Conservation (phyloP, 2,329 filamentous ascomycete species). For the Knufia fluminis region DNA sequence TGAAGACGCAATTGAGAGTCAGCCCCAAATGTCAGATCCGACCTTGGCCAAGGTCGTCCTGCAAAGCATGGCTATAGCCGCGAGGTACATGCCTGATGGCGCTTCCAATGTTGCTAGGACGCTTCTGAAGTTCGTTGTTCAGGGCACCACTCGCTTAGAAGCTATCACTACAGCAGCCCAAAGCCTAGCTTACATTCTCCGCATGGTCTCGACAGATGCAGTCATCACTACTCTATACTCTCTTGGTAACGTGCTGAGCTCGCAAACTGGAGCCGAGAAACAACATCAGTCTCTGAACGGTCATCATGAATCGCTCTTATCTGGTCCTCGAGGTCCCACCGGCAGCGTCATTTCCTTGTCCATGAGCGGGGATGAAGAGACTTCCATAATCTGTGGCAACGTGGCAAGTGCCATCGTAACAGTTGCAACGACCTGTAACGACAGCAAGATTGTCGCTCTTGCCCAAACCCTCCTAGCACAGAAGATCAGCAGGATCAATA, state of each 20-base stretch:
- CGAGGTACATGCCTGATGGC: slow-evolving; percentile 61
- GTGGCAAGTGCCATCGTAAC: slow-evolving; percentile 92
- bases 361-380: slow-evolving; percentile 67
- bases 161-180: slow-evolving; percentile 71
- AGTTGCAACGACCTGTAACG: slow-evolving; percentile 71
- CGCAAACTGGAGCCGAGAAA: slow-evolving; percentile 48
- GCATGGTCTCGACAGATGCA: slow-evolving; percentile 77
- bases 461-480: slow-evolving; percentile 95
- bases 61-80: slow-evolving; percentile 71
- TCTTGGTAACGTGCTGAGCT: slow-evolving; percentile 87
- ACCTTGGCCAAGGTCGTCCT: slow-evolving; percentile 68
- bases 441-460: slow-evolving; percentile 86
- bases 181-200: slow-evolving; percentile 72
- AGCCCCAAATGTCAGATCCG: slow-evolving; percentile 71
- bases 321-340: slow-evolving; percentile 41
- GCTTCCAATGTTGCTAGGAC: slow-evolving; percentile 69
- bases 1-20: slow-evolving; percentile 69
- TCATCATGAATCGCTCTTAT: slow-evolving; percentile 19
- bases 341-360: slow-evolving; percentile 74
- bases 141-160: slow-evolving; percentile 60
- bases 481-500: slow-evolving; percentile 78
- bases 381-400: slow-evolving; percentile 65
- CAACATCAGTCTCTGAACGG: slow-evolving; percentile 26
- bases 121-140: slow-evolving; percentile 78
- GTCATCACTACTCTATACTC: slow-evolving; percentile 94